Percentiles rank a stretch among this genome's conserved stretches.
These are phyloP conservation scores for Sugiyamaella lignohabitans DNA, from an alignment of 805 yeast genomes.

Conservation along the genomic window DNA sequence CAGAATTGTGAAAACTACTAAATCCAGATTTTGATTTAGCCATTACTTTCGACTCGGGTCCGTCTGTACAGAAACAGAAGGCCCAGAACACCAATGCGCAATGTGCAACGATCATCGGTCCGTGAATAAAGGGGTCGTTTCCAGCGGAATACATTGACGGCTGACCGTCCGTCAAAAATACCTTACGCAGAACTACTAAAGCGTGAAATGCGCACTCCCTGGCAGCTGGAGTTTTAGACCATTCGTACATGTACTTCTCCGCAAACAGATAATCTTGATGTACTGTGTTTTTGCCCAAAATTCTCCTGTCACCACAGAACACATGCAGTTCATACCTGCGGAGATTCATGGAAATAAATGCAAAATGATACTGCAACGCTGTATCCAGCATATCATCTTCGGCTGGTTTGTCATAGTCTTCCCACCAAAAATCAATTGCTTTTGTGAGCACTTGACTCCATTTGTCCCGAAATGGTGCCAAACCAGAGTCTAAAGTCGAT, in stretches of 20 bases:
- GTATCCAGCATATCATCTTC: background rate
- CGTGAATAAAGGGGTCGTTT: conserved; percentile 23
- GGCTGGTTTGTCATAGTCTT: conserved; percentile 13
- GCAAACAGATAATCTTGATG: conserved; percentile 43
- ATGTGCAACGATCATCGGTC: conserved; percentile 21
- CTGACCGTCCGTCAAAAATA: conserved; percentile 30
- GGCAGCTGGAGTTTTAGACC: conserved; percentile 45
- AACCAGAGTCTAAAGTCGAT: conserved; percentile 1
- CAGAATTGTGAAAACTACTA: conserved; percentile 5
- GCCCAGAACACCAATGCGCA: conserved; percentile 27
- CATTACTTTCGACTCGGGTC: conserved; percentile 25
- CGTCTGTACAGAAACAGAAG: conserved; percentile 26
- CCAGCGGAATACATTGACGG: conserved; percentile 6
- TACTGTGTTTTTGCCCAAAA: conserved; percentile 61
- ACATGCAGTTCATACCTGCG: conserved; percentile 68
- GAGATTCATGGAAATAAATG: conserved; percentile 63
- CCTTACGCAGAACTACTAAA: conserved; percentile 50
- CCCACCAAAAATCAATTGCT: conserved; percentile 62
- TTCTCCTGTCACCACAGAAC: conserved; percentile 71
- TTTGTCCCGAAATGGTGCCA: conserved; percentile 32
- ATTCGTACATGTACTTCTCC: conserved; percentile 42
- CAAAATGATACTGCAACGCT: conserved; percentile 45
- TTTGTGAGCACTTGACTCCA: conserved; percentile 67
- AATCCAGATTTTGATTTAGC: conserved; percentile 10
- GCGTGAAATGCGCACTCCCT: conserved; percentile 50